Evolutionary conservation across 2,329 filamentous ascomycete genomes (phyloP).

Genomic region (Coniochaeta sp.): DNA sequence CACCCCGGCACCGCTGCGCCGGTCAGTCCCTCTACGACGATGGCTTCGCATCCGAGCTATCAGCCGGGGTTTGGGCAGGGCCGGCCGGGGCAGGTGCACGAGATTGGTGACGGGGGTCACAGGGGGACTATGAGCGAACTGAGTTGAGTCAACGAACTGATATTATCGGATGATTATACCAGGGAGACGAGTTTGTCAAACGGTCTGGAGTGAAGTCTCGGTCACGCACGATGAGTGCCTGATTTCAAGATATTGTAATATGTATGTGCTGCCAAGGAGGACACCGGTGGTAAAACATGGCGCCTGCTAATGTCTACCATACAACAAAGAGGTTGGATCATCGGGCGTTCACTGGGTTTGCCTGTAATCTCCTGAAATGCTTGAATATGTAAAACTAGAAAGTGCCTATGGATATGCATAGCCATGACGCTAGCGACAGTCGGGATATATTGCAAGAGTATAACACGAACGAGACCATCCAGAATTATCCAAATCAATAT

Average conservation of each 20-base stretch:
- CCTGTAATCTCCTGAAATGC: background rate
- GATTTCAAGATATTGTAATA: no score
- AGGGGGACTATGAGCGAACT: background rate
- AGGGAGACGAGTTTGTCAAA: no score
- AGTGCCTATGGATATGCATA: background rate
- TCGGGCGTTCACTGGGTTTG: background rate
- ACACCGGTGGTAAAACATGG: no score
- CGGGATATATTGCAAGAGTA: background rate
- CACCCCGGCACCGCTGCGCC: background rate
- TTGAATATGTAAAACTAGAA: background rate
- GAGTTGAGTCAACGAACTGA: background rate
- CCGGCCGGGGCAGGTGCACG: background rate
- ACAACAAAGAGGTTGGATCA: no score
- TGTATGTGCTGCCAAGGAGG: no score
- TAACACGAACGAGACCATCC: no score
- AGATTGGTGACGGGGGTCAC: background rate
- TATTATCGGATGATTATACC: no score
- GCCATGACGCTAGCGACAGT: background rate
- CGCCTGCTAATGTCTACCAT: no score
- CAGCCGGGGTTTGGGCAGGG: background rate
- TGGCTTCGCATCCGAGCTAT: background rate
- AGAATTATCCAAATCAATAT: background rate
- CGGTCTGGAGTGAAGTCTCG: no score
- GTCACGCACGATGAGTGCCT: no score
- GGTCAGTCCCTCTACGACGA: background rate